Base-by-base conservation (phyloP, 106 monocot species). In the Alisma plantagoaquatica region DNA sequence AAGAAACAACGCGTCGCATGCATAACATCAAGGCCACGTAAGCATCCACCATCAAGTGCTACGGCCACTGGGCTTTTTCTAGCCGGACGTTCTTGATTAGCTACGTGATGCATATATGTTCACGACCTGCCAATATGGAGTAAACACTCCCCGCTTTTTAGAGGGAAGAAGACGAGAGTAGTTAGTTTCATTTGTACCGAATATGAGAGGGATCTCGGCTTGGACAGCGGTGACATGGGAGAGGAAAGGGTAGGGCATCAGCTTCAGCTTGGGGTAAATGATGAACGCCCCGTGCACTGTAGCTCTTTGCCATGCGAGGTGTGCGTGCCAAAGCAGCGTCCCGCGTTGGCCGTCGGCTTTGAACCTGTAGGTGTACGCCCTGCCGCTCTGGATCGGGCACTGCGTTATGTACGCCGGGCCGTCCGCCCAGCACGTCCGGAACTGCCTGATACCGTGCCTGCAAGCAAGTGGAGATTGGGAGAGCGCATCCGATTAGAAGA, bases 271-370 rank as follows among this genome's bases (percentile, higher is more conserved):
- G 4, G 79, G 79, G 21, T 65, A 46, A 26, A 78, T 28, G 45
- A 78, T 43, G 1, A 68, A n/a, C 10, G 74, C 67, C 2, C 74
- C 74, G 22, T 74, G 20, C 1, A 74, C 56, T 0, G 74, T 79
- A 1, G 70, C 65, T 2, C 74, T 29, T 0, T 23, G 17, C 51
- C 60, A 79, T 23, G 64, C 54, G 11, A 53, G 73, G 60, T 74
- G 78, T 5, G 78, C 73, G 28, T 79, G 78, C 78, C 79, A 79
- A 73, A 73, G 74, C 7, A 74, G 23, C 0, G 79, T 79, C 6
- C 79, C 79, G 65, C 70, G 65, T 33, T 79, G 70, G 4, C 43
- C 31, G 27, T 64, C 35, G 29, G 74, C 44, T 10, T 26, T 2
- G 19, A 74, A 7, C 2, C 22, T 54, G 63, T 68, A 75, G 14